Percentiles rank a stretch among this genome's conserved stretches.
Conservation (phyloP, 768 basidiomycete genomes). For the Porpolomopsis calyptriformis region DNA sequence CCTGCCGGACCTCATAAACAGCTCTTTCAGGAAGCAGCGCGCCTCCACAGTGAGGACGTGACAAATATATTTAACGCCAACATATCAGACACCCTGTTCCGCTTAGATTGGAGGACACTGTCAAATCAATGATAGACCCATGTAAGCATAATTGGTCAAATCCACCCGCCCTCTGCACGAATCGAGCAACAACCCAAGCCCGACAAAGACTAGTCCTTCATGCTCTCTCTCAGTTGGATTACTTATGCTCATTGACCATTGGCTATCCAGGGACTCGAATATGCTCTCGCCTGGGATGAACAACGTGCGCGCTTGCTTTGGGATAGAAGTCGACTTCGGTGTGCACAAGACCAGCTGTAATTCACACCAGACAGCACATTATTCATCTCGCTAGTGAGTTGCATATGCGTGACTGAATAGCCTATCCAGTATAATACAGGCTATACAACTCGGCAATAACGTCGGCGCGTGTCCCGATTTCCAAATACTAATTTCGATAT, state of each 20-base stretch:
- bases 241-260: slow-evolving; percentile 5
- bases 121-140: too few species aligned
- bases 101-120: too few species aligned
- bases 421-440: not conserved
- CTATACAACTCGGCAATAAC: not conserved
- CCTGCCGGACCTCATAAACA: too few species aligned
- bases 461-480: not conserved
- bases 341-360: slow-evolving; percentile 7
- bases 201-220: too few species aligned
- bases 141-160: too few species aligned
- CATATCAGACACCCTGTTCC: too few species aligned
- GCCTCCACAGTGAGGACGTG: too few species aligned
- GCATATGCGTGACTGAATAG: not conserved
- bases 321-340: slow-evolving; percentile 4
- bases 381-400: slow-evolving; percentile 6
- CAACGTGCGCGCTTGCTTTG: not conserved
- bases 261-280: slow-evolving; percentile 3
- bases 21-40: too few species aligned
- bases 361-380: not conserved
- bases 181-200: slow-evolving; percentile 5
- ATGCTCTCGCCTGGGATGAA: slow-evolving; percentile 5
- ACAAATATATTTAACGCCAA: too few species aligned
- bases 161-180: too few species aligned
- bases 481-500: not conserved
- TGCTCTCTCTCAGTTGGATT: slow-evolving; percentile 7